Evolutionary conservation across 768 basidiomycete genomes (phyloP), one percentile per base, ranked within the genome.

Genomic region (Rhizopogon sp.): DNA sequence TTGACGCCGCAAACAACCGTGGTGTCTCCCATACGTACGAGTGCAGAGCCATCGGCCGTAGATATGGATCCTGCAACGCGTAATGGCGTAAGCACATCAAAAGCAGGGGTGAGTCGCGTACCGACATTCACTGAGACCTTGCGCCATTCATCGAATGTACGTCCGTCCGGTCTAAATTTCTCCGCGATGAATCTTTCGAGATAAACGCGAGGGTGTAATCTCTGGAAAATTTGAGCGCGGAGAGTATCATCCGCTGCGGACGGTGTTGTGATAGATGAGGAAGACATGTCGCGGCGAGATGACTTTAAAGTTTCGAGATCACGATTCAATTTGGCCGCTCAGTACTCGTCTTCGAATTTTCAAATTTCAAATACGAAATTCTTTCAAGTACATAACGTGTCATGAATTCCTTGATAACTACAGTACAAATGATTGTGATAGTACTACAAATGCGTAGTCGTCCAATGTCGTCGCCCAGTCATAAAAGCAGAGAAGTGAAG

Each of bases 1-100:
- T 97, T 98, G 60, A 99, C 83, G 1, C 97, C 97, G 63, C 95
- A 98, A 0, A 98, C 90, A 39, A 98, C 77, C 1, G 93, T 98
- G n/a, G 96, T 97, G 45, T 90, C 81, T 17, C 97, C 97, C 56
- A 98, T 67, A 28, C 93, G 77, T 4, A 98, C 91, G 40, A 99
- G 85, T 0, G 95, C 86, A 5, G 94, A 97, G 0, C 95, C 94
- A 58, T 94, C 81, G 0, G 97, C 94, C 0, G 97, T 98, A 1
- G 90, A 87, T 73, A 99, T 88, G 2, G 95, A 96, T 50, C 93
- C 94, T 95, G 52, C 33, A 31, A 28, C 5, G 2, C 17, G 13
- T 17, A 50, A 35, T 35, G 20, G 45, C 17, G 4, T 35, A 39
- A 56, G 43, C 49, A 25, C 16, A 46, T n/a, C 49, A 20, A 52